Base-by-base conservation (phyloP, 2,329 filamentous ascomycete genomes). In the Hymenoscyphus fraxineus region DNA sequence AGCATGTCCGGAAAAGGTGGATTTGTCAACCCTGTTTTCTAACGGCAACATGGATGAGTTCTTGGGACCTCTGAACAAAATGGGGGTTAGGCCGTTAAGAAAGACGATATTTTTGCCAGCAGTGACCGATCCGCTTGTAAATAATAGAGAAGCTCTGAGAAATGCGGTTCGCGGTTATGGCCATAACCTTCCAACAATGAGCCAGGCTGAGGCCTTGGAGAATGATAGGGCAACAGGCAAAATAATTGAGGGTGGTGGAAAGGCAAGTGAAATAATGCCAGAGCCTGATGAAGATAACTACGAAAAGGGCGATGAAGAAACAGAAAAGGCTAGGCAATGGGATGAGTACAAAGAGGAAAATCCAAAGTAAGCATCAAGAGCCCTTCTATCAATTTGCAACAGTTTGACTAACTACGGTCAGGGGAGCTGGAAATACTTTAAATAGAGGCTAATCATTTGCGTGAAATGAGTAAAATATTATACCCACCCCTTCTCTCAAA, bases 131-230 rank as follows among this genome's bases (percentile, higher is more conserved):
- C 22, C 22, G 22, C 22, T 27, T 27, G 22, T 27, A n/a, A 19
- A n/a, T 6, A 89, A 83, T 69, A 85, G 95, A 44, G 87, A 92
- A 67, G 88, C 92, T 66, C 78, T 97, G 65, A 85, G 88, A 66
- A 83, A 88, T 65, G 90, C 90, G 2, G 94, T 99, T 0, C 99
- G 99, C 78, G 85, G 91, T 63, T 87, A 92, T 0, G 92, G 95
- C 7, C 95, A 99, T 76, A 97, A 92, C 77, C 80, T 99, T 65
- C 95, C 95, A 0, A 98, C 95, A 2, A 98, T 99, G 95, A 91
- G 87, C 1, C 97, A 99, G 67, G 95, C 99, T 71, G 95, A 99
- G 79, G 99, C 98, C 74, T 81, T 99, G 16, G 95, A 96, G 61
- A 94, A 98, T 77, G 95, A 98, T 80, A 85, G 85, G 73, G 84